Percentiles rank a stretch among this genome's conserved stretches.
phyloP scores from a whole-genome alignment of 352 stramenopile genomes.

The Phytopythium mirpurense region DNA sequence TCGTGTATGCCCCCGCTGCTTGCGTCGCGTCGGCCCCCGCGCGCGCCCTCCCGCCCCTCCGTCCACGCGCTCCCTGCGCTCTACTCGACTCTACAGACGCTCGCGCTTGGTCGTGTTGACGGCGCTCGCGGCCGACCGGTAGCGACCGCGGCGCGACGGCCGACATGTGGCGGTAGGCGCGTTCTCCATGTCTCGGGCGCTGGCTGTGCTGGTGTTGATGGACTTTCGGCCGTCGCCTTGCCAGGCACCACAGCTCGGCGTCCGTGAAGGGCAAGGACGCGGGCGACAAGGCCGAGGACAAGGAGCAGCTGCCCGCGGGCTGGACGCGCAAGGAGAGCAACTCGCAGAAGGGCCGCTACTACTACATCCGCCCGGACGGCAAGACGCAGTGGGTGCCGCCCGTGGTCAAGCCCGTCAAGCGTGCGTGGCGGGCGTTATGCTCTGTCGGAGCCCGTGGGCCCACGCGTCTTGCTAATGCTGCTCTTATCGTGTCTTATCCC shows the following conservation, averaged over 20 bases:
- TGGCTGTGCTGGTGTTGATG: no score
- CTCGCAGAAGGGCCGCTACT: slow-evolving; percentile 79
- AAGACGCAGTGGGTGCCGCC: slow-evolving; percentile 83
- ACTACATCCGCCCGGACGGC: slow-evolving; percentile 77
- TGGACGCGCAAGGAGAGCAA: slow-evolving; percentile 85
- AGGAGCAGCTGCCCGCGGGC: slow-evolving; percentile 54
- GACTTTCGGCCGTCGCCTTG: no score
- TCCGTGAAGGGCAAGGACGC: slow-evolving; percentile 1
- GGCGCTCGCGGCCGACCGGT: not conserved
- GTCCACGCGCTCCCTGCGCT: not conserved
- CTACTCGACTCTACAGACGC: no score
- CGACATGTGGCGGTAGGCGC: slow-evolving; percentile 6
- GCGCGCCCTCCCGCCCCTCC: not conserved
- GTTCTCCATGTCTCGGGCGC: not conserved
- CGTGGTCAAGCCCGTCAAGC: slow-evolving; percentile 15
- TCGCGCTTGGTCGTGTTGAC: not conserved
- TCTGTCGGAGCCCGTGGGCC: no score
- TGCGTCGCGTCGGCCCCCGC: not conserved
- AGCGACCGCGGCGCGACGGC: not conserved
- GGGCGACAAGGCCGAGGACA: slow-evolving; percentile 7
- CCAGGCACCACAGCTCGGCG: slow-evolving; percentile 9
- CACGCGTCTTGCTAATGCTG: no score
- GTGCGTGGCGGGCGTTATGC: not conserved
- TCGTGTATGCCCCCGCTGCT: not conserved
- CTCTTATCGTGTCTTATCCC: no score